Base-by-base conservation (phyloP, 331 rosid genomes). In the Malus hybrid region DNA sequence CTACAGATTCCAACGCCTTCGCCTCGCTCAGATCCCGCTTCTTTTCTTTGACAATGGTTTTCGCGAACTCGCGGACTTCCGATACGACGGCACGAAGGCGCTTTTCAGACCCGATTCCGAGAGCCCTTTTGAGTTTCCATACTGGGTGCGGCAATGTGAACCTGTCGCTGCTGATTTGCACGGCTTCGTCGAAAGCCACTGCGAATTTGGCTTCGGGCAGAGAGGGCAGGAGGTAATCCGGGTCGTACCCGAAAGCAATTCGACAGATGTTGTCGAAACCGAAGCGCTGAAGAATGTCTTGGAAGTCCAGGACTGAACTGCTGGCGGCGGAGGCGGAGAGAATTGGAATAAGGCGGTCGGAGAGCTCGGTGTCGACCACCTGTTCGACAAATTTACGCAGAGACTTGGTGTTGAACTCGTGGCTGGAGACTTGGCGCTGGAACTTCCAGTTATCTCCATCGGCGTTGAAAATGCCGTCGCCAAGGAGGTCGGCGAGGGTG, bases 251-350 rank as follows among this genome's bases (percentile, higher is more conserved):
- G 19, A 89, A 88, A 2, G 92, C 91, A 52, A 89, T 88, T 55
- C 39, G 80, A 72, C 96, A 86, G 8, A 87, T 88, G 76, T 88
- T 93, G 31, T 93, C 97, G 22, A 93, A 90, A 0, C 93, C 82
- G 42, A 93, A 90, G 15, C 97, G 81, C 19, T 90, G 97, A 48
- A 93, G 93, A 39, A 90, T 77, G 33, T 93, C 91, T 63, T 90
- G 92, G 36, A 90, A 83, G 66, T 89, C 88, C 0, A 80, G 67
- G 54, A 88, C 34, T 6, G 76, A 39, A 22, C 16, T 1, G 0
- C 4, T 20, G 5, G 7, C 15, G 0, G 86, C 64, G 4, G 91
- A 78, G 3, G 81, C 1, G 16, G 77, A 42, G 7, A 90, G 83
- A 10, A 93, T 78, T 1, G 98, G 97, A 22, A 83, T 1, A 4